phyloP scores from a whole-genome alignment of 345 rosid genomes.

The Rhodomyrtus tomentosa region DNA sequence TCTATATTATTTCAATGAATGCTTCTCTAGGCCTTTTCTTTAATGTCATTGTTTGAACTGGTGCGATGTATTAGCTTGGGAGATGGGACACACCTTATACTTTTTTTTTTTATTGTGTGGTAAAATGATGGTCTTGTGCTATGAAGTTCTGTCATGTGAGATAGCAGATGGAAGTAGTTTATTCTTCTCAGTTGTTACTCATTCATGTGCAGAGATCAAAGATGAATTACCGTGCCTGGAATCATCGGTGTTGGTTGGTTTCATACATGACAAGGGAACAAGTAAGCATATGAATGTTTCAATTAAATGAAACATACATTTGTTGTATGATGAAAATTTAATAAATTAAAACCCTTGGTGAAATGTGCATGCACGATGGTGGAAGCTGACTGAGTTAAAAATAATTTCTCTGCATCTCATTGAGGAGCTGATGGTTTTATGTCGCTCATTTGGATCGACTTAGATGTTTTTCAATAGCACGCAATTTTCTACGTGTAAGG shows the following conservation, averaged over 20 bases:
- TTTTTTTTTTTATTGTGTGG: neutral
- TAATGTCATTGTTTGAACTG: neutral
- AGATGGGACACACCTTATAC: neutral
- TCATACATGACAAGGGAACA: conserved; percentile 63
- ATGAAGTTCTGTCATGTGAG: neutral
- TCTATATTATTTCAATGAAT: neutral
- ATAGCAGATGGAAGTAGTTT: neutral
- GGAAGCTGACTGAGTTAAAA: neutral
- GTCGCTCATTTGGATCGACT: neutral
- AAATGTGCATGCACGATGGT: neutral
- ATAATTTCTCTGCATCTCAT: neutral
- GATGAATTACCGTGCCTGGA: conserved; percentile 98
- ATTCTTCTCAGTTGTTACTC: neutral
- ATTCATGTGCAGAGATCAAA: conserved; percentile 63
- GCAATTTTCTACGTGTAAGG: neutral
- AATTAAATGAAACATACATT: neutral
- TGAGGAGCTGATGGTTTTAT: neutral
- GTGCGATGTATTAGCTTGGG: neutral
- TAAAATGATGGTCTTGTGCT: neutral
- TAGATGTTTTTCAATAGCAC: neutral
- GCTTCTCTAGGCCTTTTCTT: neutral
- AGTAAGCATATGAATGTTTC: conserved; percentile 19
- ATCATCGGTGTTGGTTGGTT: conserved; percentile 96
- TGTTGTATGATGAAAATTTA: neutral
- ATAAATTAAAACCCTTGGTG: neutral